Conservation (phyloP, 1,284 basidiomycete genomes). For the Lignosus rhinocerotis region DNA sequence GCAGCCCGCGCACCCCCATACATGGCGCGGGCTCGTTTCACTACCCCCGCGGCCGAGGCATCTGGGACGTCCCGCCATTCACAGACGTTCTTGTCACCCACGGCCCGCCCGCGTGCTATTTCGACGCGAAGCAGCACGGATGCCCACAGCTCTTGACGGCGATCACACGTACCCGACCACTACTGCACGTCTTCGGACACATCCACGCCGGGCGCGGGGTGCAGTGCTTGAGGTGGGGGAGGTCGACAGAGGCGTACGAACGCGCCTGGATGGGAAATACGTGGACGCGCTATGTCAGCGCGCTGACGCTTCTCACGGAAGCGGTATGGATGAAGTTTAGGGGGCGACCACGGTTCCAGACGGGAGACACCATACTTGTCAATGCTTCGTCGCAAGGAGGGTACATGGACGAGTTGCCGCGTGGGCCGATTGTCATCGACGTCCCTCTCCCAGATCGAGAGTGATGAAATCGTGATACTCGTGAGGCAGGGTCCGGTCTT, state of each 20-base stretch:
- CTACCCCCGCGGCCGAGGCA: conserved; percentile 32
- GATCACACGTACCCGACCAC: conserved; percentile 37
- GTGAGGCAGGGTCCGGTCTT: neutral
- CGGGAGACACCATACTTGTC: conserved; percentile 8
- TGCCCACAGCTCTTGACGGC: conserved; percentile 36
- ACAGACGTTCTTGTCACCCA: conserved; percentile 46
- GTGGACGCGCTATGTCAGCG: conserved; percentile 17
- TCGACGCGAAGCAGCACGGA: conserved; percentile 32
- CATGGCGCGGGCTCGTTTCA: conserved; percentile 39
- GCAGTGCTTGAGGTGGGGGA: conserved; percentile 34
- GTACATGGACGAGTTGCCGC: neutral
- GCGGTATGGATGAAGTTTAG: conserved; percentile 2
- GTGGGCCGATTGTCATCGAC: conserved; percentile 9
- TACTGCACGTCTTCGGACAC: conserved; percentile 44
- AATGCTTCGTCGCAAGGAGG: conserved; percentile 11
- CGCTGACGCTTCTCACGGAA: conserved; percentile 14
- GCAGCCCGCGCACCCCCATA: conserved; percentile 38
- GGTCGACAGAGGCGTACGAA: conserved; percentile 36
- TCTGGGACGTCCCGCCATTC: conserved; percentile 31
- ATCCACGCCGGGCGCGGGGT: conserved; percentile 40
- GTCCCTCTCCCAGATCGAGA: conserved; percentile 3
- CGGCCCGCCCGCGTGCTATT: conserved; percentile 39
- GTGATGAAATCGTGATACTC: neutral
- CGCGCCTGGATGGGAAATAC: conserved; percentile 27
- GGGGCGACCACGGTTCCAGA: neutral